Percentiles rank a stretch among this genome's conserved stretches.
These are phyloP conservation scores for Mycena filopes DNA, from an alignment of 768 basidiomycete species.

Conservation along the genomic window DNA sequence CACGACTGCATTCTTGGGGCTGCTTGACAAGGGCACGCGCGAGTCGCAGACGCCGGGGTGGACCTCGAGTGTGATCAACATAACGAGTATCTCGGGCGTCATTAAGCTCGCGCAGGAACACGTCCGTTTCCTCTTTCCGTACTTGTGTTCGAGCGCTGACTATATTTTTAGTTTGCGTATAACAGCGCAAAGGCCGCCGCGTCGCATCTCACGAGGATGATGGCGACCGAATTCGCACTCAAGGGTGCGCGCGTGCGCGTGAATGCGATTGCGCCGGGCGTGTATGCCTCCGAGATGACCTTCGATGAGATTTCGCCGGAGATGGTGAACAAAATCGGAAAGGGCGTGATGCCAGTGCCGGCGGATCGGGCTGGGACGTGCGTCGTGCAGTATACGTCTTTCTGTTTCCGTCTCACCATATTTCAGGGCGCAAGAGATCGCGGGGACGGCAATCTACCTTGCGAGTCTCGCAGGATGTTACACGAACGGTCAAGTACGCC, in stretches of 20 bases:
- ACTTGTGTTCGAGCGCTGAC: not conserved
- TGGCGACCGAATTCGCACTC: conserved; percentile 80
- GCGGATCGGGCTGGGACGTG: conserved; percentile 73
- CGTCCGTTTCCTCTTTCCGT: conserved; percentile 54
- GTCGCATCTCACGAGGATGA: conserved; percentile 79
- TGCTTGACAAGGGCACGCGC: conserved; percentile 77
- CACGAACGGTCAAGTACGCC: conserved; percentile 69
- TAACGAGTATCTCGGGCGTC: conserved; percentile 80
- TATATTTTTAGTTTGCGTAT: conserved; percentile 71
- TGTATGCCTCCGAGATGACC: conserved; percentile 84
- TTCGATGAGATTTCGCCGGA: conserved; percentile 56
- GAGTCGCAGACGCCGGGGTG: conserved; percentile 58
- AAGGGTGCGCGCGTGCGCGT: conserved; percentile 76
- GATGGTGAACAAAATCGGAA: conserved; percentile 64
- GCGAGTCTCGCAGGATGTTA: conserved; percentile 79
- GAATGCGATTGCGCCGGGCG: conserved; percentile 80
- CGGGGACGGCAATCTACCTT: conserved; percentile 81
- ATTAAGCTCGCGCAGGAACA: conserved; percentile 80
- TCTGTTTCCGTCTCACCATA: not conserved
- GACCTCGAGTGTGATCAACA: conserved; percentile 78
- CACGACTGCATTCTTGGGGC: conserved; percentile 78
- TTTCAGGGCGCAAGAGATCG: conserved; percentile 75
- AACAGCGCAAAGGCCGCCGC: conserved; percentile 85
- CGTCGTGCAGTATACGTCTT: conserved; percentile 53
- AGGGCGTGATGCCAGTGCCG: conserved; percentile 71